Base-by-base conservation (phyloP, 2,329 filamentous ascomycete genomes). In the Celoporthe dispersa region DNA sequence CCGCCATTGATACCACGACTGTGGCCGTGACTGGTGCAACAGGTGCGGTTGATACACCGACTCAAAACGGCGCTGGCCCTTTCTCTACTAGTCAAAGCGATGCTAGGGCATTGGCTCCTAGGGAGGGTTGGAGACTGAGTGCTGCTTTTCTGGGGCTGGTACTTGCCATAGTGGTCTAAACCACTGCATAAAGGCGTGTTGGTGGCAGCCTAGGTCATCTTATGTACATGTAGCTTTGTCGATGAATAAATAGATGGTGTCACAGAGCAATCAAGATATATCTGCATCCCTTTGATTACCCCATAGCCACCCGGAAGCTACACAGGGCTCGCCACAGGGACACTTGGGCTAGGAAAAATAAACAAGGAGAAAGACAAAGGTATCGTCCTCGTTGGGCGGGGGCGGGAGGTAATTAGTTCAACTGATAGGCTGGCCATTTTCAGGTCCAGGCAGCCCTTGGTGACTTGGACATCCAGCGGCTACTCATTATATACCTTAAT, bases 1-100 rank as follows among this genome's bases (percentile, higher is more conserved):
- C 80, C 59, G 78, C 75, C 35, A 9, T 31, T 3, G 44, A 55
- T 35, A 16, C 28, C 0, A 44, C 19, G n/a, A 8, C 33, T 7
- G 1, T 33, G 22, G 63, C 16, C 12, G 11, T 53, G 19, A 35
- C 28, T 1, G 6, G 41, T 33, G 28, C 37, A 3, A 51, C 39
- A 9, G 41, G 62, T 19, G 16, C 41, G 28, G n/a, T 28, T 63
- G 60, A 22, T 2, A 51, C 41, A 2, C 37, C 39, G 14, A 64
- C 62, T 7, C 37, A 19, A 19, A 64, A 33, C 14, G 41, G 41
- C 3, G 62, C 41, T 31, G 41, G 41, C 2, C 41, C 62, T 31
- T 48, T 44, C 22, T 33, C 41, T 5, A 64, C 62, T 4, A 8
- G 16, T 7, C 31, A 33, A 16, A 64, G 19, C 35, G 41, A 19